These are phyloP conservation scores for Murraya paniculata DNA, from an alignment of 345 rosid genomes.

Conservation along the genomic window DNA sequence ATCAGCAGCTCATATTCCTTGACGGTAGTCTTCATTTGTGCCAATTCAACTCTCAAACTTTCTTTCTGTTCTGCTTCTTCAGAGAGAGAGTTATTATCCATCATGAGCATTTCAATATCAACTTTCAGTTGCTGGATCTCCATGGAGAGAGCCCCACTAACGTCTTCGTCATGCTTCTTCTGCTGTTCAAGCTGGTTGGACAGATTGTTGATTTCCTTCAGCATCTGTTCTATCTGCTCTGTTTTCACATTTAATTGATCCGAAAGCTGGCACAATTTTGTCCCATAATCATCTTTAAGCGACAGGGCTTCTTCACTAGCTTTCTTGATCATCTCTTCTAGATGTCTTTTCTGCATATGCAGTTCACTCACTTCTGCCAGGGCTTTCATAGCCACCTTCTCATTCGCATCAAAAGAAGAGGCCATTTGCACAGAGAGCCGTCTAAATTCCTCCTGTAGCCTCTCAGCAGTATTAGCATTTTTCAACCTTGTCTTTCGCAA, in stretches of 20 bases:
- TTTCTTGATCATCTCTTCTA: slow-evolving; percentile 60
- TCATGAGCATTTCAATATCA: slow-evolving; percentile 41
- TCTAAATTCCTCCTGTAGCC: slow-evolving; percentile 77
- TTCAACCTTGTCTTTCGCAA: slow-evolving; percentile 63
- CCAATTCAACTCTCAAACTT: slow-evolving; percentile 42
- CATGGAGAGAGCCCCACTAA: slow-evolving; percentile 28
- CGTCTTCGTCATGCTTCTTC: slow-evolving; percentile 51
- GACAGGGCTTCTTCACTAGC: slow-evolving; percentile 51
- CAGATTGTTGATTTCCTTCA: slow-evolving; percentile 45
- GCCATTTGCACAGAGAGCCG: slow-evolving; percentile 76
- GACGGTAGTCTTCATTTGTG: slow-evolving; percentile 35
- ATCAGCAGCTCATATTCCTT: slow-evolving; percentile 42
- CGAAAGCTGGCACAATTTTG: slow-evolving; percentile 46
- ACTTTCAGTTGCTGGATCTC: slow-evolving; percentile 40
- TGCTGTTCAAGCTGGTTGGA: slow-evolving; percentile 49
- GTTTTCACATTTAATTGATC: slow-evolving; percentile 40
- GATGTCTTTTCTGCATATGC: slow-evolving; percentile 50
- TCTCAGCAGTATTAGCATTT: slow-evolving; percentile 72
- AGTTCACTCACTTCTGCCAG: slow-evolving; percentile 67
- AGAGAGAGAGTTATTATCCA: slow-evolving; percentile 24
- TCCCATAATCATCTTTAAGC: slow-evolving; percentile 46
- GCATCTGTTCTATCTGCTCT: slow-evolving; percentile 41
- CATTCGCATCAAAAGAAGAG: slow-evolving; percentile 72
- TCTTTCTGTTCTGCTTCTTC: slow-evolving; percentile 37
- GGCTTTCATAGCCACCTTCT: slow-evolving; percentile 77